Evolutionary conservation across 495 filamentous ascomycete genomes (phyloP), one percentile per base, ranked within the genome.

Genomic region (Hypoxylon lienhwacheense): DNA sequence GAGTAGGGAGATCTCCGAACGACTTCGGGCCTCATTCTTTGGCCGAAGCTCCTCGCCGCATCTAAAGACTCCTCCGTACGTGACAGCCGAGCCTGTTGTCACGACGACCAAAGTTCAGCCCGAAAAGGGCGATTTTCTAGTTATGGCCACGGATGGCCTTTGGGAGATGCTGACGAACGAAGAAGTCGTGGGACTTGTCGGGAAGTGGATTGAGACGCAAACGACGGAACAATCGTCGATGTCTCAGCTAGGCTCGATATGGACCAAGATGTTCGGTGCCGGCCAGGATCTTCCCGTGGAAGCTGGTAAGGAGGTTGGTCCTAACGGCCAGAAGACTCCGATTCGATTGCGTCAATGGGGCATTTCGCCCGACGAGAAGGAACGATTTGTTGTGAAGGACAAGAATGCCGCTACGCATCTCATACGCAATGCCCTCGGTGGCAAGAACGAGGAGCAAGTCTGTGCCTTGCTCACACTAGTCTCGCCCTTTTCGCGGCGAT

Each of bases 91-190:
- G 72, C 93, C 93, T 7, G 77, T 97, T 28, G 80, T 99, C 36
- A 97, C 91, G 5, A 96, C 90, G n/a, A 97, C 93, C 22, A 87
- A 92, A 69, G 85, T 99, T 44, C 82, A 95, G 56, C 93, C 93
- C 7, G 81, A 86, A 32, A 86, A 86, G 51, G 93, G 93, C 35
- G 95, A 97, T 64, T 99, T 99, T 60, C 74, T 99, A 4, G 91
- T 99, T 42, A 84, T 99, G 78, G 95, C 95, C 4, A 96, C 95
- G 0, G 95, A 99, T 65, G 95, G 95, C 1, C 77, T 99, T 8
- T 99, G 95, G 93, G 95, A 99, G 73, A 97, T 97, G 92, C 76
- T 99, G 41, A 96, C 89, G 41, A 99, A 97, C 65, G 95, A 99
- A 66, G 95, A 99, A 73, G 95, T 97, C 1, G 85, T 99, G 37